These are phyloP conservation scores for Erodium texanum DNA, from an alignment of 441 rosid genomes.

Conservation along the genomic window DNA sequence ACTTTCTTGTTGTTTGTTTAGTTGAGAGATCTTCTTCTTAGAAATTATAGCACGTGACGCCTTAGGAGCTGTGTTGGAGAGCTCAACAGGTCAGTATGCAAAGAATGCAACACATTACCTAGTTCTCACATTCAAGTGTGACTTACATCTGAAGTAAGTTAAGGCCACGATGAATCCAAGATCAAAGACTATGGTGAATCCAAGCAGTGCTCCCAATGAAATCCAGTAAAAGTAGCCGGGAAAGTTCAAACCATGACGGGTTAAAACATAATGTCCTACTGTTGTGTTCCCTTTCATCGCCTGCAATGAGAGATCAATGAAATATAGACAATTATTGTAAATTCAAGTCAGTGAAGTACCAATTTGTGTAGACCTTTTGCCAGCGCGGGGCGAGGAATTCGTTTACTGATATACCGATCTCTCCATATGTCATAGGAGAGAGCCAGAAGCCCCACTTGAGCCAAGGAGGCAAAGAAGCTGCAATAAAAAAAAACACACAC, in stretches of 20 bases:
- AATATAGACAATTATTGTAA: no score
- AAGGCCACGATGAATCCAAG: conserved; percentile 46
- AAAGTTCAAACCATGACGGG: conserved; percentile 53
- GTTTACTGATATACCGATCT: conserved; percentile 53
- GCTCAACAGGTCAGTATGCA: no score
- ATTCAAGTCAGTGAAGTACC: no score
- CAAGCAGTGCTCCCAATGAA: conserved; percentile 45
- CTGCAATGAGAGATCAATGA: no score
- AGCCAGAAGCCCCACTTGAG: conserved; percentile 68
- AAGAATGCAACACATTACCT: no score
- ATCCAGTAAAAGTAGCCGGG: conserved; percentile 47
- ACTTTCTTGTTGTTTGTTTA: no score
- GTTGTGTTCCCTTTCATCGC: no score
- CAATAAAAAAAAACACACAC: conserved; percentile 8
- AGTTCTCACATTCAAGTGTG: no score
- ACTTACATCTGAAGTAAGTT: conserved; percentile 44
- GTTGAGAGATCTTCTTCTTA: conserved; percentile 29
- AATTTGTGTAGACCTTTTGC: no score
- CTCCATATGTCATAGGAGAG: conserved; percentile 55
- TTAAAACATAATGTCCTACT: no score
- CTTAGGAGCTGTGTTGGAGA: no score
- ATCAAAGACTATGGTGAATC: conserved; percentile 45
- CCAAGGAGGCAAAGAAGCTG: conserved; percentile 61
- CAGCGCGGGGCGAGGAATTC: conserved; percentile 66
- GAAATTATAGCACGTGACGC: conserved; percentile 43